Conservation (phyloP, 805 yeast genomes). For the Brettanomyces sp. region DNA sequence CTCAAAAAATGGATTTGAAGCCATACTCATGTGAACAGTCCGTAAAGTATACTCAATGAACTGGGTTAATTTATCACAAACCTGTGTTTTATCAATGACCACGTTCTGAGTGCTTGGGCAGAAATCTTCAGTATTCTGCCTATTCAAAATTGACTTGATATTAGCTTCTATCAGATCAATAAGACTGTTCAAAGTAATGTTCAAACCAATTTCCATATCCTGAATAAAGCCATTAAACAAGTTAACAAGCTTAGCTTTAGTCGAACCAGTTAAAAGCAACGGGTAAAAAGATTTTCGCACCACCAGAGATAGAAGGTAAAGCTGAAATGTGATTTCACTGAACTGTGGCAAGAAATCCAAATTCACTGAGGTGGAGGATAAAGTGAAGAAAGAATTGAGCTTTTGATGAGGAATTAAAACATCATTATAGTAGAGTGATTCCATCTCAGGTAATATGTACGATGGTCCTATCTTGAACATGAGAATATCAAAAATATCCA, state of each 20-base stretch:
- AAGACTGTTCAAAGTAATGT: constrained; percentile 52
- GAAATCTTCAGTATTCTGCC: constrained; percentile 60
- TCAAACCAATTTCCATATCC: constrained; percentile 49
- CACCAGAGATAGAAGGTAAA: constrained; percentile 60
- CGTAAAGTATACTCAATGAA: constrained; percentile 34
- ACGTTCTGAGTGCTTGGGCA: constrained; percentile 20
- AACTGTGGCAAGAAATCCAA: constrained; percentile 15
- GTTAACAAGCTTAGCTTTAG: constrained; percentile 9
- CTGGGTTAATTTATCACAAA: constrained; percentile 54
- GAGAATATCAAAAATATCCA: constrained; percentile 58
- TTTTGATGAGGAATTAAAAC: constrained; percentile 19
- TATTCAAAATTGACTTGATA: constrained; percentile 40
- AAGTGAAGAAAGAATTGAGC: constrained; percentile 15
- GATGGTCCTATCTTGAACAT: constrained; percentile 63
- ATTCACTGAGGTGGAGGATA: constrained; percentile 11
- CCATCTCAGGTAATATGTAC: constrained; percentile 69
- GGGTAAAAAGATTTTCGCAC: constrained; percentile 72
- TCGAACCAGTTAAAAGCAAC: constrained; percentile 32
- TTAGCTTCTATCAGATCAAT: constrained; percentile 43
- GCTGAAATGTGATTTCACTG: constrained; percentile 18
- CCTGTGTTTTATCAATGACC: constrained; percentile 48
- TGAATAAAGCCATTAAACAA: constrained; percentile 19
- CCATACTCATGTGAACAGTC: constrained; percentile 24
- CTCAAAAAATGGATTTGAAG: constrained; percentile 15
- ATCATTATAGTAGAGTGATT: constrained; percentile 42